A percentile compares a stretch with the other conserved stretches of the same genome.
These are phyloP conservation scores for Myxozyma udenii DNA, from an alignment of 805 yeast species.

Conservation along the genomic window DNA sequence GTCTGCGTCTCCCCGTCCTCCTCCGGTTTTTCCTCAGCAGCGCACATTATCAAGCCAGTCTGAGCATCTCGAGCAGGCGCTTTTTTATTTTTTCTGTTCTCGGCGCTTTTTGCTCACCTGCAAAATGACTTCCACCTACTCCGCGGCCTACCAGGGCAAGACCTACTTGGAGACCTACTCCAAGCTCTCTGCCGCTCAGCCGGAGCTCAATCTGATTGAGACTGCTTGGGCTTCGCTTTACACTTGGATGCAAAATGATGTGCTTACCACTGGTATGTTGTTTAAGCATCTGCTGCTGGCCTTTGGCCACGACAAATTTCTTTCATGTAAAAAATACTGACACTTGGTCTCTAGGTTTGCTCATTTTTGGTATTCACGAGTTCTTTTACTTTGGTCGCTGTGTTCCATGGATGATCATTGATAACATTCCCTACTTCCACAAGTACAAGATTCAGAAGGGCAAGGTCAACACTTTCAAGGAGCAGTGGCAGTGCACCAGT, in stretches of 20 bases:
- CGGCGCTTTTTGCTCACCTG: background rate
- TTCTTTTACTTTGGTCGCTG: slow-evolving; percentile 86
- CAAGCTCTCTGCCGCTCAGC: slow-evolving; percentile 35
- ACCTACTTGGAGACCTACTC: slow-evolving; percentile 21
- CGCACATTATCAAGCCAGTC: background rate
- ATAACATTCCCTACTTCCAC: slow-evolving; percentile 77
- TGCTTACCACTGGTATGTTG: slow-evolving; percentile 75
- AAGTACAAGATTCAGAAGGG: slow-evolving; percentile 86
- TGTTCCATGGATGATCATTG: slow-evolving; percentile 88
- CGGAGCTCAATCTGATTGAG: slow-evolving; percentile 55
- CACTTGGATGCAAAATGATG: slow-evolving; percentile 78
- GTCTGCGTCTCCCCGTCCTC: background rate
- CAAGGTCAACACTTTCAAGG: slow-evolving; percentile 71
- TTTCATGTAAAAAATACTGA: too few relatives aligned
- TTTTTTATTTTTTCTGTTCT: background rate
- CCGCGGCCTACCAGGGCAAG: slow-evolving; percentile 13
- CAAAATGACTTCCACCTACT: slow-evolving; percentile 17
- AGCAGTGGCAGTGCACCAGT: slow-evolving; percentile 91
- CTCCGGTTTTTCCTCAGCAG: background rate
- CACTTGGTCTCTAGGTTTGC: slow-evolving; percentile 37
- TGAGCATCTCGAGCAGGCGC: background rate
- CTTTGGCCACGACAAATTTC: background rate
- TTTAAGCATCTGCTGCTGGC: background rate
- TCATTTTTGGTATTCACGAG: slow-evolving; percentile 82
- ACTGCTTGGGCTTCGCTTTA: slow-evolving; percentile 87